Conservation (phyloP, 1,284 basidiomycete genomes). For the Ceratobasidium papillatum region DNA sequence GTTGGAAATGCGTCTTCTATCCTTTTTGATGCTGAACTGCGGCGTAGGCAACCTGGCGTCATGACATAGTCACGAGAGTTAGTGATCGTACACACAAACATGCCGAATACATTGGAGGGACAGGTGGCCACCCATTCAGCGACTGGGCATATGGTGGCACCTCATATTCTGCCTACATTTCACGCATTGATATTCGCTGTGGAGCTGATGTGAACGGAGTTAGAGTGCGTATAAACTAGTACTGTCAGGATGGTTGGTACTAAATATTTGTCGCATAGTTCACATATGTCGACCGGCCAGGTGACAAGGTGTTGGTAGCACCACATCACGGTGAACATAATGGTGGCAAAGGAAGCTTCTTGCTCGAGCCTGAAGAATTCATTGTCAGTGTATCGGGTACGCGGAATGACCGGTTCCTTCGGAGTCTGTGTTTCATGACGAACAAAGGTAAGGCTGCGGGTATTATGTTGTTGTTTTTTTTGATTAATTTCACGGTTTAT, state of each 20-base stretch:
- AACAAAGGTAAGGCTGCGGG: neutral
- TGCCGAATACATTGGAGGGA: conserved; percentile 15
- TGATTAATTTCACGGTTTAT: neutral
- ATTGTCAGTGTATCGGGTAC: neutral
- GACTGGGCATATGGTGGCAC: neutral
- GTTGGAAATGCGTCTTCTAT: neutral
- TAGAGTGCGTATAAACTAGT: conserved; percentile 7
- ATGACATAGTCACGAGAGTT: neutral
- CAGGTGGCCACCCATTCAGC: neutral
- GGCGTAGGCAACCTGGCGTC: conserved; percentile 4
- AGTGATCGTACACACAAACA: neutral
- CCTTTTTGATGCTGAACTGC: neutral
- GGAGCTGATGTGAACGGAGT: neutral
- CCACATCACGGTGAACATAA: neutral
- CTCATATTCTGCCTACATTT: neutral
- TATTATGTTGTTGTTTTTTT: neutral
- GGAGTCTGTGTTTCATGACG: neutral
- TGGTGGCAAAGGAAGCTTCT: neutral
- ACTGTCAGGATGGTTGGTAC: too few relatives aligned
- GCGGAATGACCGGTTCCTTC: neutral
- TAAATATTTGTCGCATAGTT: too few relatives aligned
- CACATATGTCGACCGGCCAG: too few relatives aligned
- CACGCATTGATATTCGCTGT: neutral
- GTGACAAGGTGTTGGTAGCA: too few relatives aligned
- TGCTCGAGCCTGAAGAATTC: neutral